Base-by-base conservation (phyloP, 306 rosid species). In the Vigna reflexopilosa region DNA sequence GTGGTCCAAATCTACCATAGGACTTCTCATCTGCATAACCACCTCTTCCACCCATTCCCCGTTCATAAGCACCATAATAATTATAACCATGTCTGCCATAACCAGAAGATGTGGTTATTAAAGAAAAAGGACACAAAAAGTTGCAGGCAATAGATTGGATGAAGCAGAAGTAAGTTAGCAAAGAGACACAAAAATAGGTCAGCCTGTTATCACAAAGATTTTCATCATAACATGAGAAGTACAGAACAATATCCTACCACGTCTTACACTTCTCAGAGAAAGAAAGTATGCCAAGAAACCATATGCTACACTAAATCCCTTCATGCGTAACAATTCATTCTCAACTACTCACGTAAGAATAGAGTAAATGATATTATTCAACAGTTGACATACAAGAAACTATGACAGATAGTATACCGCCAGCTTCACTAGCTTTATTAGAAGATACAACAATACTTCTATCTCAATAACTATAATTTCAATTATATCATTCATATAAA, bases 1-100 rank as follows among this genome's bases (percentile, higher is more conserved):
- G 99, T 44, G 89, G 90, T 36, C 70, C 87, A 82, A 85, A 91
- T 73, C 98, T 90, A 38, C 99, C 96, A 87, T 87, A 90, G 72
- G 96, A 72, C 81, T 85, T 95, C 59, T 93, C 99, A 67, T 95
- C 98, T 36, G 56, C 84, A 83, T 87, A 91, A 58, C 90, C 98
- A 75, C 78, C 87, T 81, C 97, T 85, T 72, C 89, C 94, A 51
- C 96, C 90, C 83, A 87, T 54, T 77, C 91, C 98, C 40, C 98
- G 87, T 3, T 94, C 98, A 61, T 89, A 84, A 63, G 97, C 98
- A n/a, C 95, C 88, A 77, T 77, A 85, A 81, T 91, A 79, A 84
- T 95, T 93, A 86, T 89, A 88, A 30, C 97, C 98, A 83, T 85
- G 88, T 77, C 99, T 93, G 76, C 66, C 32, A 67, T 16, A 67